A percentile compares a stretch with the other conserved stretches of the same genome.
Conservation (phyloP, 768 basidiomycete genomes). For the Mycena chlorophos region DNA sequence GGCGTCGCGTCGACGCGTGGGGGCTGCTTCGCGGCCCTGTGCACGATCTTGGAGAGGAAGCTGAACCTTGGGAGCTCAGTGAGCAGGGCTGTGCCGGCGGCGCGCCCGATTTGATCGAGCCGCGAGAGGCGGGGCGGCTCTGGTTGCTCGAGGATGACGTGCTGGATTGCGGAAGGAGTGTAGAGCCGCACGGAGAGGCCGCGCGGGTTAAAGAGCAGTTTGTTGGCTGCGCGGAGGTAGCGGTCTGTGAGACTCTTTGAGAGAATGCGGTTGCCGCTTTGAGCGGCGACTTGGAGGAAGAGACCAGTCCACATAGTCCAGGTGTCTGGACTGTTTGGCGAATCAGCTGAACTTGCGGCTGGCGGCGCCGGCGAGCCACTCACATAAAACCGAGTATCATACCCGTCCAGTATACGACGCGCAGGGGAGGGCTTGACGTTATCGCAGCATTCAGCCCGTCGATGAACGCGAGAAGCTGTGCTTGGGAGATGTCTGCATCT, state of each 20-base stretch:
- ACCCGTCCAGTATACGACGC: conserved; percentile 24
- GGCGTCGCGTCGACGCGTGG: conserved; percentile 10
- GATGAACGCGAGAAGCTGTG: not conserved
- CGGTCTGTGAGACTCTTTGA: conserved; percentile 28
- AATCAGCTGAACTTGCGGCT: not conserved
- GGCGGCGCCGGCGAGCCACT: not conserved
- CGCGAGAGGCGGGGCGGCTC: conserved; percentile 7
- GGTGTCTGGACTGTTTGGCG: conserved; percentile 19
- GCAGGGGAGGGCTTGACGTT: conserved; percentile 25
- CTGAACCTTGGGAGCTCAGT: conserved; percentile 15
- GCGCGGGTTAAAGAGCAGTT: conserved; percentile 23
- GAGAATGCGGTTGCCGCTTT: conserved; percentile 25
- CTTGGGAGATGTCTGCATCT: not conserved
- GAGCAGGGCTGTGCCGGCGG: conserved; percentile 17
- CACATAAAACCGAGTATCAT: conserved; percentile 25
- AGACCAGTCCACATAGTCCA: conserved; percentile 26
- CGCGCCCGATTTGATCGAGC: conserved; percentile 21
- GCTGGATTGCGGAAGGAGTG: conserved; percentile 26
- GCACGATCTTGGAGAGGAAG: conserved; percentile 23
- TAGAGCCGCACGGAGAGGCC: conserved; percentile 28
- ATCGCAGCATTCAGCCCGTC: conserved; percentile 29
- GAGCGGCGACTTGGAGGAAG: conserved; percentile 18
- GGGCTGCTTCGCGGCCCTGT: conserved; percentile 19
- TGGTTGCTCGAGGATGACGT: conserved; percentile 13
- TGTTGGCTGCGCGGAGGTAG: conserved; percentile 27